phyloP scores from a whole-genome alignment of 805 yeast species.

The Kodamaea neixiangensis region DNA sequence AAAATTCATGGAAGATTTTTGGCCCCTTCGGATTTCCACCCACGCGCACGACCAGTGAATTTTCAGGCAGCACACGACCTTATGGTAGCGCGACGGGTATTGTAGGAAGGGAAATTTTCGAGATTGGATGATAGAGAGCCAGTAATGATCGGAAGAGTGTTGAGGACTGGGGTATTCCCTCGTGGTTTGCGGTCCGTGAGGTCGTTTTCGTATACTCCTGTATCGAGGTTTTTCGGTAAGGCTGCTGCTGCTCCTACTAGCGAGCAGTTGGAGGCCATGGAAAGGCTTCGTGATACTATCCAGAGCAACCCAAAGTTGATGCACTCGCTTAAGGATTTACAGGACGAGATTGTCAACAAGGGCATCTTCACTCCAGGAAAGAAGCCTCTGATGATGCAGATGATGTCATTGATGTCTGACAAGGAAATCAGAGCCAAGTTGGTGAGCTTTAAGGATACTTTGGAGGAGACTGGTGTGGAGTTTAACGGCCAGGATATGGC shows the following conservation, averaged over 20 bases:
- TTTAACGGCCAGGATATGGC: slow-evolving; percentile 35
- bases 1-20: slow-evolving; percentile 3
- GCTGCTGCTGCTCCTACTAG: slow-evolving; percentile 2
- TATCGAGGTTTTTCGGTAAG: slow-evolving; percentile 2
- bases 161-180: neutral
- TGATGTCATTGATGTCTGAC: slow-evolving; percentile 40
- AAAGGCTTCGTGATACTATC: slow-evolving; percentile 13
- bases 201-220: neutral
- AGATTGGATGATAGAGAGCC: neutral
- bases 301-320: slow-evolving; percentile 31
- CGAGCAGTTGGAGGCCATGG: slow-evolving; percentile 13
- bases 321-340: slow-evolving; percentile 31
- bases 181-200: neutral
- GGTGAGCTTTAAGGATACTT: slow-evolving; percentile 27
- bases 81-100: neutral
- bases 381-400: slow-evolving; percentile 36
- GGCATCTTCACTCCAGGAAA: slow-evolving; percentile 33
- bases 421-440: slow-evolving; percentile 35
- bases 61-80: neutral
- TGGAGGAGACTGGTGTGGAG: slow-evolving; percentile 34
- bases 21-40: neutral
- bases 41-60: neutral
- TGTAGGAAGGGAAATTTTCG: neutral
- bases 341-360: slow-evolving; percentile 29
- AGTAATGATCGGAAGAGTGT: slow-evolving; percentile 1